These are phyloP conservation scores for Pterocarpus santalinus DNA, from an alignment of 306 rosid genomes.

Conservation along the genomic window DNA sequence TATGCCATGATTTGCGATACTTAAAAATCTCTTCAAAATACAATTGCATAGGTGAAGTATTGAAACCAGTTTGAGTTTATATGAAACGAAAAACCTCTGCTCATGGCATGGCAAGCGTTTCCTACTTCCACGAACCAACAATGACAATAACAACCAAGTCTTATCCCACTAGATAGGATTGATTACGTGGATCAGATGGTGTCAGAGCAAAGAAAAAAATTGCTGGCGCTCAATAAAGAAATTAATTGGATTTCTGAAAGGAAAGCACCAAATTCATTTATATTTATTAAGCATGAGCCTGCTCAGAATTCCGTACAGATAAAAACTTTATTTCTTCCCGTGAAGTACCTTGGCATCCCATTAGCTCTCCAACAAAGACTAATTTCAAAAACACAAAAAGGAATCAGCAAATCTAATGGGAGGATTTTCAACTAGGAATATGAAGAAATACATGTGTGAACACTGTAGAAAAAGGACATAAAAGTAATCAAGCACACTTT, in stretches of 20 bases:
- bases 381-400: constrained; percentile 21
- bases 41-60: neutral
- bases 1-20: neutral
- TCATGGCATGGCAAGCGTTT: constrained; percentile 27
- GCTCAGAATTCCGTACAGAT: constrained; percentile 1
- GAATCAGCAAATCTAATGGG: neutral
- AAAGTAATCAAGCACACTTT: constrained; percentile 8
- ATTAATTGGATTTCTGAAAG: constrained; percentile 26
- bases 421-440: constrained; percentile 21
- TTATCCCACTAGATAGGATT: neutral
- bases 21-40: constrained; percentile 24
- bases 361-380: neutral
- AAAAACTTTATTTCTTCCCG: constrained; percentile 26
- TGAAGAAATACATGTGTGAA: neutral
- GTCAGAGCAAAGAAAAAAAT: neutral
- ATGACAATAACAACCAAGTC: too few relatives aligned
- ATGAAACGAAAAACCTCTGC: neutral
- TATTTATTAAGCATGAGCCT: neutral
- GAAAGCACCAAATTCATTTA: constrained; percentile 13
- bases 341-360: neutral
- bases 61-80: constrained; percentile 11
- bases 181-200: too few relatives aligned
- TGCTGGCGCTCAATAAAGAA: neutral
- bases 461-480: constrained; percentile 10
- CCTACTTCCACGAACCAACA: neutral